These are phyloP conservation scores for Adansonia madagascariensis DNA, from an alignment of 441 rosid species.

Conservation along the genomic window DNA sequence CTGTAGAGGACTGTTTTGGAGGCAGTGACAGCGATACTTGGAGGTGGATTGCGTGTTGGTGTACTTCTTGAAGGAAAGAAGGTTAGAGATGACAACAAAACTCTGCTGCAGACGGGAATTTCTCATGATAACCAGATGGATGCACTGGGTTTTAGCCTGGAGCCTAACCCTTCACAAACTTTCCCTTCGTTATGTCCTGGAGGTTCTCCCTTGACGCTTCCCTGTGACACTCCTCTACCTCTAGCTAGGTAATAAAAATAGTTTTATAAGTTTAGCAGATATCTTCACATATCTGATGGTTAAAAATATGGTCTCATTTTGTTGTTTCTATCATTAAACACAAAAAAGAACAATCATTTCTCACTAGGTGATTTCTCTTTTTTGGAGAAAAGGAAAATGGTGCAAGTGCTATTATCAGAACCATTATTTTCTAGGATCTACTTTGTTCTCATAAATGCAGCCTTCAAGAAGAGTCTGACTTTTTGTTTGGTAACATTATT, in stretches of 20 bases:
- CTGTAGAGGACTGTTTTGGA: constrained; percentile 89
- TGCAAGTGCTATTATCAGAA: background rate
- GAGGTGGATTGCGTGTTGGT: constrained; percentile 83
- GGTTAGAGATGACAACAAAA: constrained; percentile 87
- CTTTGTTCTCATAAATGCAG: background rate
- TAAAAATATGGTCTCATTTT: constrained; percentile 1
- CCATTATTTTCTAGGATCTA: background rate
- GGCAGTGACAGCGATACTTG: constrained; percentile 78
- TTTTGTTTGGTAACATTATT: background rate
- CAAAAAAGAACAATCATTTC: background rate
- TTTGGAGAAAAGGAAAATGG: background rate
- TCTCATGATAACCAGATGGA: constrained; percentile 64
- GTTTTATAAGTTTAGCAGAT: background rate
- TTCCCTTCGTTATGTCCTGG: constrained; percentile 44
- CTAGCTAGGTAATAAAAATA: constrained; percentile 57
- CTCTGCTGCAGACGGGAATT: constrained; percentile 87
- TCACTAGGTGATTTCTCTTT: background rate
- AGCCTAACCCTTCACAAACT: constrained; percentile 64
- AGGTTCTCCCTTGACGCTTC: constrained; percentile 44
- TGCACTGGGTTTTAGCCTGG: constrained; percentile 84
- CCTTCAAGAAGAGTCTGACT: background rate
- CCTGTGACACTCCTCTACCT: constrained; percentile 58
- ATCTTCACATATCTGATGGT: background rate
- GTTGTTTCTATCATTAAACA: background rate
- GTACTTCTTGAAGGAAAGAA: constrained; percentile 91